Percentiles rank a stretch among this genome's conserved stretches.
These are phyloP conservation scores for Datisca glomerata DNA, from an alignment of 306 rosid genomes.

Conservation along the genomic window DNA sequence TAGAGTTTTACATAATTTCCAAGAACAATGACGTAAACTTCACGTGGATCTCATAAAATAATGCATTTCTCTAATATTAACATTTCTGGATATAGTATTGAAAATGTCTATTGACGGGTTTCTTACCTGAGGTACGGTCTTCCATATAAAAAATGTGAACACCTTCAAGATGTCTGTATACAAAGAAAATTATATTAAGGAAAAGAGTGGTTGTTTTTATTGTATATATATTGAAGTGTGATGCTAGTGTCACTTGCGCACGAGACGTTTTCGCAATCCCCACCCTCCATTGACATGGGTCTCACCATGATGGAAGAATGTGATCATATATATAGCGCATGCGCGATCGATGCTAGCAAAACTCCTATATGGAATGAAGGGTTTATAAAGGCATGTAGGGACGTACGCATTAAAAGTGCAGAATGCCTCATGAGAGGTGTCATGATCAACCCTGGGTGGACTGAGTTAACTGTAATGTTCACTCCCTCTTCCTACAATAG, in stretches of 20 bases:
- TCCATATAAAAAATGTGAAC: constrained; percentile 66
- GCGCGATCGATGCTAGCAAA: too few relatives aligned
- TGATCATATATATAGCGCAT: too few relatives aligned
- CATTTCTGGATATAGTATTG: neutral
- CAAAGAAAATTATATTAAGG: neutral
- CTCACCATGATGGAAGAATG: too few relatives aligned
- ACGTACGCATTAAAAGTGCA: constrained; percentile 55
- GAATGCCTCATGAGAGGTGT: constrained; percentile 96
- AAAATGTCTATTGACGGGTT: too few relatives aligned
- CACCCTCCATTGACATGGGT: too few relatives aligned
- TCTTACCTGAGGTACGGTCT: constrained; percentile 76
- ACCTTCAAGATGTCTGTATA: constrained; percentile 40
- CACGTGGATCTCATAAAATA: neutral
- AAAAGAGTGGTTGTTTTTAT: neutral
- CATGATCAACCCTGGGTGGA: constrained; percentile 88
- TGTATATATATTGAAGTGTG: neutral
- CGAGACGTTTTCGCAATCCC: too few relatives aligned
- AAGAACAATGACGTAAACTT: neutral
- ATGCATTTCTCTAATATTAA: neutral
- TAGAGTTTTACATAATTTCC: too few relatives aligned
- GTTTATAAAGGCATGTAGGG: neutral
- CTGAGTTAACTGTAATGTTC: constrained; percentile 66
- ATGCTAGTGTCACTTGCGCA: too few relatives aligned
- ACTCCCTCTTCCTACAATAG: constrained; percentile 61
- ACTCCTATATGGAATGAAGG: too few relatives aligned